Evolutionary conservation across 2,329 filamentous ascomycete species (phyloP), one percentile per base, ranked within the genome.

Genomic region (Trichoderma semiorbis): DNA sequence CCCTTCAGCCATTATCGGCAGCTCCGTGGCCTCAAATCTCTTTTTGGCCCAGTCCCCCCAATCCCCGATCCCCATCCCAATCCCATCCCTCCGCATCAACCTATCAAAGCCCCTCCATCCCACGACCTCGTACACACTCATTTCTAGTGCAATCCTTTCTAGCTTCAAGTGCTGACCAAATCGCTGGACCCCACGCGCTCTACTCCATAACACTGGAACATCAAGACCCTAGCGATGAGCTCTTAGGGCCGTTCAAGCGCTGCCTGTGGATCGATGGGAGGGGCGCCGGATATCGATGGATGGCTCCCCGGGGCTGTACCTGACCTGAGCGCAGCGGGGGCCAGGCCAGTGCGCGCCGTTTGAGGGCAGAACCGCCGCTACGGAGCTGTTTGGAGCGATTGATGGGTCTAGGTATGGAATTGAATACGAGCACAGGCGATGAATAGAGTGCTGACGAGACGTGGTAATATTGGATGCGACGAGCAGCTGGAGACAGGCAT

Each of bases 221-320:
- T 39, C 7, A 8, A 39, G 0, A 8, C 36, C 36, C 36, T 39
- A 62, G 28, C 28, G 28, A 14, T 58, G 16, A 24, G 14, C 55
- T n/a, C 10, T 11, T 58, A 58, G 55, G 55, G 55, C 55, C 28
- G 34, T 10, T 58, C 7, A 18, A 58, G 55, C 57, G 57, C 57
- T 7, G 28, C 32, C n/a, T 30, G 57, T 60, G 57, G 57, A 47
- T 36, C 34, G 61, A 14, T 43, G 32, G 24, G 60, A 39, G 36
- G 36, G 36, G 21, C 36, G 16, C 61, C 61, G 61, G 61, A 43
- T 63, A 63, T 60, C 57, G 18, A 60, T 60, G 57, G 28, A 60
- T 43, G 26, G 61, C 36, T 63, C 61, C 61, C 61, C 61, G 61
- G 61, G 61, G 61, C 61, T 63, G 61, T 63, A 47, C 61, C 61